phyloP scores from a whole-genome alignment of 2,329 filamentous ascomycete genomes.

The Podosphaera xanthii region DNA sequence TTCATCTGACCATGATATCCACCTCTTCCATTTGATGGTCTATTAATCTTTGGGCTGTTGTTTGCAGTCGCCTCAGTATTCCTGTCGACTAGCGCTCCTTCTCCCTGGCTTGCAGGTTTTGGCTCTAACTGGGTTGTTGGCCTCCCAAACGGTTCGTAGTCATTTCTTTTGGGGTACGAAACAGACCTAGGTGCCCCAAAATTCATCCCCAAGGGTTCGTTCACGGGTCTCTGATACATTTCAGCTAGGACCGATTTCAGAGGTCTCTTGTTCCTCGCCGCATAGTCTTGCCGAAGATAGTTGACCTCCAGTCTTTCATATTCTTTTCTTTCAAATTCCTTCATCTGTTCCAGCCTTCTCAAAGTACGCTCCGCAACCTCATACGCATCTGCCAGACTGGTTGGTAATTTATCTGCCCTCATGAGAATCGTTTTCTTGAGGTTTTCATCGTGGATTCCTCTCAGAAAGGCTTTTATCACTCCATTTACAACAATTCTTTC shows the following conservation, averaged over 20 bases:
- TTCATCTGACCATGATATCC: background rate
- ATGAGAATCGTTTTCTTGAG: background rate
- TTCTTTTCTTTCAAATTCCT: background rate
- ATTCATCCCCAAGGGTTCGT: too few species aligned
- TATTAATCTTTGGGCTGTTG: background rate
- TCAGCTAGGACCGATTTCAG: too few species aligned
- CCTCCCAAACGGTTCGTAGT: background rate
- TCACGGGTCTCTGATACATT: too few species aligned
- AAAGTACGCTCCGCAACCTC: background rate
- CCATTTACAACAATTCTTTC: background rate
- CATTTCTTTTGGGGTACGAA: too few species aligned
- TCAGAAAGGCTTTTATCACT: too few species aligned
- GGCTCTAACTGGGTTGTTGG: background rate
- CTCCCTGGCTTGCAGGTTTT: background rate
- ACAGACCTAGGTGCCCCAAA: too few species aligned
- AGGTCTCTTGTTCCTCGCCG: too few species aligned
- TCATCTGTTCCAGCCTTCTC: background rate
- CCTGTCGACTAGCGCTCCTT: background rate
- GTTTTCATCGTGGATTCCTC: background rate
- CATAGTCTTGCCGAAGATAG: too few species aligned
- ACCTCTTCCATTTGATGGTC: background rate
- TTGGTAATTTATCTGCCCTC: too few species aligned
- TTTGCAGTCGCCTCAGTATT: background rate
- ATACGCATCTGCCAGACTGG: too few species aligned
- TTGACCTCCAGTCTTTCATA: slow-evolving; percentile 1